These are phyloP conservation scores for Drechslerella dactyloides DNA, from an alignment of 2,329 filamentous ascomycete species.

Conservation along the genomic window DNA sequence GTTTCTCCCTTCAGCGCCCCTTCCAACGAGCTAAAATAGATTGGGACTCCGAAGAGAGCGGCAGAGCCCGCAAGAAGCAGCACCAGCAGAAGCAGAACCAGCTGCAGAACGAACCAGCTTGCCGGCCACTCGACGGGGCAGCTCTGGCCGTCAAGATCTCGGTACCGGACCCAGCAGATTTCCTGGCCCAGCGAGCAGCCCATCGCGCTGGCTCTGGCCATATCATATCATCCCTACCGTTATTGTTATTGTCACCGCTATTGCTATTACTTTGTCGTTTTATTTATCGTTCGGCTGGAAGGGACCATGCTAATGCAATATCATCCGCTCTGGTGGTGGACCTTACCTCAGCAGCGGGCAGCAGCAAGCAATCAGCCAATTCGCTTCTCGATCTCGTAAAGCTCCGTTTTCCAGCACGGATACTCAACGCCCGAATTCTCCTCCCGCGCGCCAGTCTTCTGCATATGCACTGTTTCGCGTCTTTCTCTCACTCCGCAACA, in stretches of 20 bases:
- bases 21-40: conserved; percentile 35
- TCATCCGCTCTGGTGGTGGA: too few relatives aligned
- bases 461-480: conserved; percentile 8
- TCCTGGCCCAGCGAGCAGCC: not conserved
- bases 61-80: too few relatives aligned
- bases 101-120: too few relatives aligned
- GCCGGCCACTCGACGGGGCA: not conserved
- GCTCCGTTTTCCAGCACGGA: conserved; percentile 23
- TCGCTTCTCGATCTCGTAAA: conserved; percentile 11
- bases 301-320: too few relatives aligned
- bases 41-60: conserved; percentile 9
- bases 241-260: too few relatives aligned
- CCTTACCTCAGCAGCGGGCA: not conserved
- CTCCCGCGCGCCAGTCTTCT: conserved; percentile 6
- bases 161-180: conserved; percentile 27
- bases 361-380: not conserved
- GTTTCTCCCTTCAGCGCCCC: conserved; percentile 9
- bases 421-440: conserved; percentile 18
- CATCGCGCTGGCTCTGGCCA: not conserved
- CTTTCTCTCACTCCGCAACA: not conserved
- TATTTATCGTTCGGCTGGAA: too few relatives aligned
- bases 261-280: too few relatives aligned
- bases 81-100: too few relatives aligned
- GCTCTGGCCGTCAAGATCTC: conserved; percentile 39
- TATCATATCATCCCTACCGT: too few relatives aligned